These are phyloP conservation scores for Phaeotremella skinneri DNA, from an alignment of 768 basidiomycete species.

Conservation along the genomic window DNA sequence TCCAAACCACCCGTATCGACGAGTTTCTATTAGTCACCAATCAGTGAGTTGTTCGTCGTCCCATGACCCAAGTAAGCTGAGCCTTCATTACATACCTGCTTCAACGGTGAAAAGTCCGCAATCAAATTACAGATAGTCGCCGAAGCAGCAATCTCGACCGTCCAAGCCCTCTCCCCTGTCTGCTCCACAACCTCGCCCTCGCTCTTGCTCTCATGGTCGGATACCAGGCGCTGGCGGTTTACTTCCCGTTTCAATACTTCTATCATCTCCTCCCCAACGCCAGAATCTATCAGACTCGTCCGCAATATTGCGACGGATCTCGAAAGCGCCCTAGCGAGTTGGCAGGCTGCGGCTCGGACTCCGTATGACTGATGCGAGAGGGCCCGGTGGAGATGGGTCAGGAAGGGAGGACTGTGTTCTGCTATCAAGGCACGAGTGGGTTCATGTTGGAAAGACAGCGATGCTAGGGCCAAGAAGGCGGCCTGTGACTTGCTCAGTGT, in stretches of 20 bases:
- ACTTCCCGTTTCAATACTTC: constrained; percentile 56
- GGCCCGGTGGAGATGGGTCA: constrained; percentile 60
- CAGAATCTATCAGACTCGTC: constrained; percentile 80
- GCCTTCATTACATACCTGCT: constrained; percentile 60
- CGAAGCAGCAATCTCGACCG: constrained; percentile 69
- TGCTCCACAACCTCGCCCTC: constrained; percentile 12
- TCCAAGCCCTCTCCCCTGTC: constrained; percentile 61
- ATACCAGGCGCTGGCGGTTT: constrained; percentile 18
- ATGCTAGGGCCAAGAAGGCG: constrained; percentile 68
- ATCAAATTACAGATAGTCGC: constrained; percentile 80
- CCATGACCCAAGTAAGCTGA: neutral
- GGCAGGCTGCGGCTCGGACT: constrained; percentile 81
- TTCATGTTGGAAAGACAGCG: constrained; percentile 69
- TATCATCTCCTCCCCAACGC: constrained; percentile 70
- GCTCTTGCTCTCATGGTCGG: constrained; percentile 47
- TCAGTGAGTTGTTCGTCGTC: constrained; percentile 8
- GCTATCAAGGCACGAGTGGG: constrained; percentile 69
- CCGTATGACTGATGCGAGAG: constrained; percentile 66
- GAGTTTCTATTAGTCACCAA: constrained; percentile 56
- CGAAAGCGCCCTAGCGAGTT: constrained; percentile 75
- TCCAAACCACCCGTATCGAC: constrained; percentile 67
- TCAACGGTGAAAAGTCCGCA: constrained; percentile 78
- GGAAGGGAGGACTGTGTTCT: constrained; percentile 58
- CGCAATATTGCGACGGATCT: constrained; percentile 75
- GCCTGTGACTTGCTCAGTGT: constrained; percentile 56